phyloP scores from a whole-genome alignment of 306 rosid genomes.

The Prinsepia uniflora region DNA sequence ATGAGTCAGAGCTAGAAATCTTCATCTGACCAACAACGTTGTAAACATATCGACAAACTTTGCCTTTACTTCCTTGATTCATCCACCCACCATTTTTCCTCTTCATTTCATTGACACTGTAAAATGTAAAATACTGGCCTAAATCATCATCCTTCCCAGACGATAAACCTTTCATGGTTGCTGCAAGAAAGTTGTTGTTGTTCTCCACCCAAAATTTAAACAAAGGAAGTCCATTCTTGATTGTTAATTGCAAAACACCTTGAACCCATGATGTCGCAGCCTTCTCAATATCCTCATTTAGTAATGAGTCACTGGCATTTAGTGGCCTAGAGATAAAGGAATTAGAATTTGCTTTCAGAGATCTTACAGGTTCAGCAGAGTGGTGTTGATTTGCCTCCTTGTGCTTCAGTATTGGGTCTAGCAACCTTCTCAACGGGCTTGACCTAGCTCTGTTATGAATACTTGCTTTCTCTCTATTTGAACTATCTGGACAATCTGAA shows the following conservation, averaged over 20 bases:
- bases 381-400: conserved; percentile 42
- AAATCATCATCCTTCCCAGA: conserved; percentile 55
- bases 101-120: conserved; percentile 70
- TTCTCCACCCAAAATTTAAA: conserved; percentile 56
- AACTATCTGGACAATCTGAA: conserved; percentile 33
- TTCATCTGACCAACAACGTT: conserved; percentile 76
- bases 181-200: conserved; percentile 56
- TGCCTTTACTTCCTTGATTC: conserved; percentile 56
- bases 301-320: conserved; percentile 30
- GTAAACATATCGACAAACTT: conserved; percentile 55
- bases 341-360: conserved; percentile 35
- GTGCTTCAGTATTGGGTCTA: conserved; percentile 69
- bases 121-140: conserved; percentile 61
- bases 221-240: conserved; percentile 71
- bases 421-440: conserved; percentile 61
- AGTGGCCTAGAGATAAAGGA: conserved; percentile 35
- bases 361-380: conserved; percentile 33
- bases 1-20: conserved; percentile 43
- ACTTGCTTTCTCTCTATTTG: conserved; percentile 37
- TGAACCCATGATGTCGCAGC: conserved; percentile 44
- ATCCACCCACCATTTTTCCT: conserved; percentile 72
- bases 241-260: conserved; percentile 65
- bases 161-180: conserved; percentile 53
- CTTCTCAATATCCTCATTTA: conserved; percentile 27
- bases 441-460: conserved; percentile 70